Evolutionary conservation across 768 basidiomycete genomes (phyloP).

Genomic region (Lactifluus rugatus): DNA sequence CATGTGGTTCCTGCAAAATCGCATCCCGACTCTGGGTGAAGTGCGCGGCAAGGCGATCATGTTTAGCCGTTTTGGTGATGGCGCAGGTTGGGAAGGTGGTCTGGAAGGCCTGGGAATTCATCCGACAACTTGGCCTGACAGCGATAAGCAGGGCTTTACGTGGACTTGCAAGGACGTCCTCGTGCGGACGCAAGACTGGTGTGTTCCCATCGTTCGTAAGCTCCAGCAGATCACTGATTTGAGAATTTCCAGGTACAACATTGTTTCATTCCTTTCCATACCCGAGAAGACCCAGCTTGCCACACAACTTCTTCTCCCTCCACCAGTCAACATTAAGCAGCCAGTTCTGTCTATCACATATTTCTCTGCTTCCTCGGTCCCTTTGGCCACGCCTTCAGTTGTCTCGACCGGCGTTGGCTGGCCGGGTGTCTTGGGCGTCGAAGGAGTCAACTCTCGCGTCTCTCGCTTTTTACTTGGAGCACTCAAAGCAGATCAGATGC

Average conservation of each 20-base stretch:
- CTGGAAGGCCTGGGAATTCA: constrained; percentile 77
- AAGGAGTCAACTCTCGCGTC: constrained; percentile 75
- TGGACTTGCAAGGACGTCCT: constrained; percentile 67
- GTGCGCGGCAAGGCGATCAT: constrained; percentile 79
- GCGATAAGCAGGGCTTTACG: constrained; percentile 55
- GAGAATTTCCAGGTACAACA: constrained; percentile 51
- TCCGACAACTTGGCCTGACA: constrained; percentile 81
- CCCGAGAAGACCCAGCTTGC: constrained; percentile 68
- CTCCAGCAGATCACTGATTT: not conserved
- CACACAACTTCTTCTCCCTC: constrained; percentile 42
- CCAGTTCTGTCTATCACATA: constrained; percentile 62
- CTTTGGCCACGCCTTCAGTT: constrained; percentile 65
- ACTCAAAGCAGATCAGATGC: constrained; percentile 29
- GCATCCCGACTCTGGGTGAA: constrained; percentile 72
- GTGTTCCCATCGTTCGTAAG: constrained; percentile 14
- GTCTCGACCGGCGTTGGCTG: constrained; percentile 81
- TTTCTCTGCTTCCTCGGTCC: constrained; percentile 73
- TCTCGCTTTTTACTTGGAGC: constrained; percentile 59
- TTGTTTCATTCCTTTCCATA: constrained; percentile 71
- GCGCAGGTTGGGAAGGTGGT: constrained; percentile 58
- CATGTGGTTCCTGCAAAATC: constrained; percentile 79
- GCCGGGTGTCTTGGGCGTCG: constrained; percentile 67
- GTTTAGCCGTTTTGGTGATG: constrained; percentile 78
- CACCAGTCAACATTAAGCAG: constrained; percentile 24
- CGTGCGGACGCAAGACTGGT: constrained; percentile 85